Base-by-base conservation (phyloP, 2,329 filamentous ascomycete genomes). In the Pyrenophora tritici-repentis region DNA sequence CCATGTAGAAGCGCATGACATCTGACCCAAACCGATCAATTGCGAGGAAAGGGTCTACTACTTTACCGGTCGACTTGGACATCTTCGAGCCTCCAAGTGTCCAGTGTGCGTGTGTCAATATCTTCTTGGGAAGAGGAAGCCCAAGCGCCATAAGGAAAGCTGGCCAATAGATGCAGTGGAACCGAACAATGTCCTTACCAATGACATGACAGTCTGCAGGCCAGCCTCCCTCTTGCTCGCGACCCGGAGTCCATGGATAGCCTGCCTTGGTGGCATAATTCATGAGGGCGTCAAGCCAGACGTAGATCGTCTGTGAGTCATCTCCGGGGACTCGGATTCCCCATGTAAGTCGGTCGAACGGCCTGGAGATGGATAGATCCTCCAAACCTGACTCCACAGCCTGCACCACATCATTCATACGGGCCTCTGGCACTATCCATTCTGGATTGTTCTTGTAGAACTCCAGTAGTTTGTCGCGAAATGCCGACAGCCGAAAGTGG, bases 121-220 rank as follows among this genome's bases (percentile, higher is more conserved):
- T 83, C 56, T 86, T 86, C 66, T 86, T 87, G 1, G 94, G 91
- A 1, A 89, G 78, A 1, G 90, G 88, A 4, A 97, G 79, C 43
- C 87, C 86, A 12, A 97, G 79, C 1, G 94, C 93, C 82, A 99
- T 88, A 13, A 99, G 85, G 62, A 99, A 88, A 3, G 94, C 94
- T 0, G 94, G 94, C 94, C 95, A 99, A 79, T 99, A 99, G 40
- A 99, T 87, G 73, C 90, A 93, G 72, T 99, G 95, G 74, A 99
- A 99, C 14, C 81, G 88, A 50, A 96, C 80, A 59, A 99, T 99
- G 72, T 99, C 94, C 75, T 99, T 99, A 41, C 94, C 94, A 47
- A 99, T 87, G 20, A 99, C 85, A 38, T 99, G 94, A 14, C 94
- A 82, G 71, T 99, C 87, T 7, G 91, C 90, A 4, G 94, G 94